These are phyloP conservation scores for Mrakia gelida DNA, from an alignment of 768 basidiomycete species.

Conservation along the genomic window DNA sequence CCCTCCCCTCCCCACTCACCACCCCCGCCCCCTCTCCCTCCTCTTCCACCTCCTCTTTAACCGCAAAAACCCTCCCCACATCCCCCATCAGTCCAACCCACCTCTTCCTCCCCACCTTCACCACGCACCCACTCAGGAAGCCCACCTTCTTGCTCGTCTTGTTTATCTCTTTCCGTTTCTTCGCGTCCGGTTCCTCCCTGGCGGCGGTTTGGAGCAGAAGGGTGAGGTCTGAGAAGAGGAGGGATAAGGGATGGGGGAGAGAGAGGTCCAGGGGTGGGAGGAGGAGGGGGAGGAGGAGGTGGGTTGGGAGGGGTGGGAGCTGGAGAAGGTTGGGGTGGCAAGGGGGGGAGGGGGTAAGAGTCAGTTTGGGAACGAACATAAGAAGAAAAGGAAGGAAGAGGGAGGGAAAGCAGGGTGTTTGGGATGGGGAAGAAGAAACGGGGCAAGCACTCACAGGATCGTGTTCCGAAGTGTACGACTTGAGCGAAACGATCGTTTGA, in stretches of 20 bases:
- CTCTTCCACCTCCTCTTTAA: background rate
- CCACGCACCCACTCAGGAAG: background rate
- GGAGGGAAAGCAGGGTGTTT: background rate
- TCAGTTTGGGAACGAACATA: too few relatives aligned
- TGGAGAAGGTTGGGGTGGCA: background rate
- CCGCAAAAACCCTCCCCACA: slow-evolving; percentile 1
- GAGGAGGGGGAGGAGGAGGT: slow-evolving; percentile 17
- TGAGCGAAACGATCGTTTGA: slow-evolving; percentile 7
- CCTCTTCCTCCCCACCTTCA: background rate
- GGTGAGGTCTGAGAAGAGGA: slow-evolving; percentile 11
- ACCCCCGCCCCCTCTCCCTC: background rate
- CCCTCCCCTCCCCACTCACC: background rate
- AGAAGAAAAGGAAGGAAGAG: background rate
- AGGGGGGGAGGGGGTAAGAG: too few relatives aligned
- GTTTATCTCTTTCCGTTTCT: background rate
- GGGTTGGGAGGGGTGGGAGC: background rate
- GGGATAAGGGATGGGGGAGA: slow-evolving; percentile 7
- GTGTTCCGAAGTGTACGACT: background rate
- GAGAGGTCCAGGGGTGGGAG: slow-evolving; percentile 12
- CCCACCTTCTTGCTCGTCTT: slow-evolving; percentile 15
- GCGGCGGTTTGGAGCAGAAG: background rate
- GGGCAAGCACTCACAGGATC: background rate
- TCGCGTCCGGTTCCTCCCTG: background rate
- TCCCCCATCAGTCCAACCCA: background rate
- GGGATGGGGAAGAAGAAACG: background rate